Evolutionary conservation across 768 basidiomycete species (phyloP), one percentile per base, ranked within the genome.

Genomic region (Artomyces pyxidatus): DNA sequence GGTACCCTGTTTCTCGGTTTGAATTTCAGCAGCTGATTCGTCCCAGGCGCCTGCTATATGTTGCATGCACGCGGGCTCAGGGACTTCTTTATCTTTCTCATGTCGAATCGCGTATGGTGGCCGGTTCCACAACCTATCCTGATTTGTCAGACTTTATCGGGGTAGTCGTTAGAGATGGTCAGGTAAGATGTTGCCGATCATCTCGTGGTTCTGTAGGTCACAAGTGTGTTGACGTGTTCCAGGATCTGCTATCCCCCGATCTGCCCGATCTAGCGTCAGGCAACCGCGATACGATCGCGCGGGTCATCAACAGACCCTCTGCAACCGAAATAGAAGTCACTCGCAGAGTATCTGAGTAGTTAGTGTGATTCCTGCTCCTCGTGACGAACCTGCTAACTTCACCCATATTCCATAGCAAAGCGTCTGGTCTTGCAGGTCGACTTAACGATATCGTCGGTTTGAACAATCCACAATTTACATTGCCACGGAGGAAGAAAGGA

Each of bases 1-100:
- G 86, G 87, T 85, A 42, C 47, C 32, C 22, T 17, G 9, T n/a
- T 43, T 11, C 30, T 25, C 17, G 3, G 28, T 25, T 23, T 16
- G 5, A 26, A 26, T 28, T 9, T 38, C 4, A 25, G 42, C 38
- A 32, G 16, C 23, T 45, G 21, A 45, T 6, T 25, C 29, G 21
- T 25, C 27, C 3, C 51, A 90, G 90, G 48, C 84, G 91, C 11
- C 65, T 94, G 48, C 74, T 92, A 14, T 94, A 92, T 59, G 91
- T 94, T 7, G 91, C 87, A 0, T 91, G 88, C 65, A 94, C 91
- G 5, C 77, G 91, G 9, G 90, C 90, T 0, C 85, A 92, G 59
- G 70, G 71, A 10, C 70, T 88, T 7, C 65, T 89, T 11, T 84
- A 85, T 61, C 60, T 87, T 25, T 69, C 76, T 1, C 68, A 80